These are phyloP conservation scores for Phaeosphaeria sp. DNA, from an alignment of 2,329 filamentous ascomycete genomes.

Conservation along the genomic window DNA sequence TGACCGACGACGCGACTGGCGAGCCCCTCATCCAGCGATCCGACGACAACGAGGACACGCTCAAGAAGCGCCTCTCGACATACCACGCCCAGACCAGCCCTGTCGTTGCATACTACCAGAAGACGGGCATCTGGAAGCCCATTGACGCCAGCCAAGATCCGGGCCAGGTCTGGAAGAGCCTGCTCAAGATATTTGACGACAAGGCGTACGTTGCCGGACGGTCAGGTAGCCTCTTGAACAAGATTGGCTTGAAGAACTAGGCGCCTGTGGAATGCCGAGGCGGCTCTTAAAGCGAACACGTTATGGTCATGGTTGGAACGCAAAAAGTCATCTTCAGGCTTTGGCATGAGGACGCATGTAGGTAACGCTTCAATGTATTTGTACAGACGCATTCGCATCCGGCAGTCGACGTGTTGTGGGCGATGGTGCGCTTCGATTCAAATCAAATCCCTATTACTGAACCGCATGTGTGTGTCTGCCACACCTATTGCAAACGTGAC, in stretches of 20 bases:
- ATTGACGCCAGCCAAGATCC: slow-evolving; percentile 97
- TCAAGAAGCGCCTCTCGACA: slow-evolving; percentile 91
- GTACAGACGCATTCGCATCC: slow-evolving; percentile 28
- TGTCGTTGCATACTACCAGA: slow-evolving; percentile 95
- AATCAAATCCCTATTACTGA: slow-evolving; percentile 3
- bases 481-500: too few relatives aligned
- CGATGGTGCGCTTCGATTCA: slow-evolving; percentile 14
- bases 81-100: slow-evolving; percentile 95
- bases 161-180: slow-evolving; percentile 91
- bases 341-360: slow-evolving; percentile 24
- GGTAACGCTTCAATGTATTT: slow-evolving; percentile 33
- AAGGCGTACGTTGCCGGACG: slow-evolving; percentile 48
- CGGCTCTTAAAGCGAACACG: not conserved
- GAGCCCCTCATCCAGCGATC: slow-evolving; percentile 95
- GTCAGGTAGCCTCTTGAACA: slow-evolving; percentile 57
- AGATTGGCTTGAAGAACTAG: slow-evolving; percentile 63
- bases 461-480: not conserved
- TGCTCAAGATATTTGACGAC: slow-evolving; percentile 83
- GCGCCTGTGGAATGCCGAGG: not conserved
- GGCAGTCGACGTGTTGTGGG: not conserved
- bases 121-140: slow-evolving; percentile 94
- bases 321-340: slow-evolving; percentile 20
- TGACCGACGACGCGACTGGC: slow-evolving; percentile 97
- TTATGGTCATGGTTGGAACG: slow-evolving; percentile 13
- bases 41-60: slow-evolving; percentile 94